Conservation (phyloP, 331 rosid species). For the Arachis monticola region DNA sequence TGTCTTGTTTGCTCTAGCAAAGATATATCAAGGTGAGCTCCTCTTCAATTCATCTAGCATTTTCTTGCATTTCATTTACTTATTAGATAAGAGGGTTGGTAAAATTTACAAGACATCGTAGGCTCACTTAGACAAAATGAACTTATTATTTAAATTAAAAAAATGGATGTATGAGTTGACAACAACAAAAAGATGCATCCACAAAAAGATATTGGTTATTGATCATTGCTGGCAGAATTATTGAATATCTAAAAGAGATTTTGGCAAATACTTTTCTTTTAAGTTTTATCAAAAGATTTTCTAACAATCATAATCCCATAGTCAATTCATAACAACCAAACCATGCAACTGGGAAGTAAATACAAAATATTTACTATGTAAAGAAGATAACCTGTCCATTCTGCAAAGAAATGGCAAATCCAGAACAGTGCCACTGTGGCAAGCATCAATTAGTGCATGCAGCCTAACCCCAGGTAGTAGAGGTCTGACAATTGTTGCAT, state of each 20-base stretch:
- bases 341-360: slow-evolving; percentile 25
- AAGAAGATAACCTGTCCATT: slow-evolving; percentile 80
- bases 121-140: background rate
- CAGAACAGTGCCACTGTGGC: slow-evolving; percentile 95
- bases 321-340: slow-evolving; percentile 20
- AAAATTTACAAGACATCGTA: background rate
- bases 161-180: background rate
- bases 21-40: background rate
- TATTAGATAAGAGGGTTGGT: no score
- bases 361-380: slow-evolving; percentile 13
- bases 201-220: background rate
- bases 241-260: background rate
- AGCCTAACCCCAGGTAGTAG: slow-evolving; percentile 86
- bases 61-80: no score
- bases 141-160: background rate
- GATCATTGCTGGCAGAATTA: slow-evolving; percentile 14
- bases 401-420: slow-evolving; percentile 98
- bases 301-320: slow-evolving; percentile 9
- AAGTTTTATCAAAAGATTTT: background rate
- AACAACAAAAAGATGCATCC: slow-evolving; percentile 5
- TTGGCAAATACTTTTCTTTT: background rate
- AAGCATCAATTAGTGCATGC: slow-evolving; percentile 94
- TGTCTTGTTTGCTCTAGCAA: background rate
- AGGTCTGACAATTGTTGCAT: slow-evolving; percentile 74
- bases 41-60: slow-evolving; percentile 4